Evolutionary conservation across 2,329 filamentous ascomycete genomes (phyloP).

Genomic region (Diplocarpon rosae): DNA sequence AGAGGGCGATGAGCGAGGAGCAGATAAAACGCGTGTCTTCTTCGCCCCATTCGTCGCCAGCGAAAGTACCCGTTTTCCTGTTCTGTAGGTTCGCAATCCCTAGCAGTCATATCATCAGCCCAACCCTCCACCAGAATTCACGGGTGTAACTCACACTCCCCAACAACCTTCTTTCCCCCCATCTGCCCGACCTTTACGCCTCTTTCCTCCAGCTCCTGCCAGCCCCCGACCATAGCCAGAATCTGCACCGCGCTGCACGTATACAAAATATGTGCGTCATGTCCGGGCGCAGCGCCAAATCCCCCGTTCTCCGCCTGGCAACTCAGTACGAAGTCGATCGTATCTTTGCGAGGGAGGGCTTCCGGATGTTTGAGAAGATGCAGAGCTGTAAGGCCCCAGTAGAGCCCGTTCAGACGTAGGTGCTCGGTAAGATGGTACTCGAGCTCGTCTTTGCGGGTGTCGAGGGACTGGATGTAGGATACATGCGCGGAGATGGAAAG

Average conservation of each 20-base stretch:
- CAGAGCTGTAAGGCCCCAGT: constrained; percentile 88
- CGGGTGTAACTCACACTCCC: constrained; percentile 52
- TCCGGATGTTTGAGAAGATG: constrained; percentile 75
- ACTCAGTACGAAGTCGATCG: constrained; percentile 89
- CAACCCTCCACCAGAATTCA: constrained; percentile 4
- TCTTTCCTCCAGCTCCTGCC: constrained; percentile 65
- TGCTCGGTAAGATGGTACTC: constrained; percentile 99
- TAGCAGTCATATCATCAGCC: constrained; percentile 24
- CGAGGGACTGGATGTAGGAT: constrained; percentile 83
- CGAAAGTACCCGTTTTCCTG: constrained; percentile 70
- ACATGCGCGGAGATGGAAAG: constrained; percentile 51
- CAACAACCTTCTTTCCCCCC: constrained; percentile 58
- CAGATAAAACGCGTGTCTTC: constrained; percentile 92
- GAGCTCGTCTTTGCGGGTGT: constrained; percentile 85
- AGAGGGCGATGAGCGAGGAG: constrained; percentile 78
- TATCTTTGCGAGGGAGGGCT: constrained; percentile 66
- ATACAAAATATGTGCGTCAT: constrained; percentile 93
- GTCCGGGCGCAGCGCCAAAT: constrained; percentile 85
- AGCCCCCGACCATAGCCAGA: constrained; percentile 72
- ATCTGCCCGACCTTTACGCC: constrained; percentile 20
- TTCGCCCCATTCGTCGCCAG: constrained; percentile 94
- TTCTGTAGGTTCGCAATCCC: constrained; percentile 80
- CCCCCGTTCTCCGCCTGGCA: constrained; percentile 83
- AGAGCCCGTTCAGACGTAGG: constrained; percentile 85
- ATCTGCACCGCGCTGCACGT: constrained; percentile 94